These are phyloP conservation scores for Gloeophyllum trabeum DNA, from an alignment of 768 basidiomycete species.

Conservation along the genomic window DNA sequence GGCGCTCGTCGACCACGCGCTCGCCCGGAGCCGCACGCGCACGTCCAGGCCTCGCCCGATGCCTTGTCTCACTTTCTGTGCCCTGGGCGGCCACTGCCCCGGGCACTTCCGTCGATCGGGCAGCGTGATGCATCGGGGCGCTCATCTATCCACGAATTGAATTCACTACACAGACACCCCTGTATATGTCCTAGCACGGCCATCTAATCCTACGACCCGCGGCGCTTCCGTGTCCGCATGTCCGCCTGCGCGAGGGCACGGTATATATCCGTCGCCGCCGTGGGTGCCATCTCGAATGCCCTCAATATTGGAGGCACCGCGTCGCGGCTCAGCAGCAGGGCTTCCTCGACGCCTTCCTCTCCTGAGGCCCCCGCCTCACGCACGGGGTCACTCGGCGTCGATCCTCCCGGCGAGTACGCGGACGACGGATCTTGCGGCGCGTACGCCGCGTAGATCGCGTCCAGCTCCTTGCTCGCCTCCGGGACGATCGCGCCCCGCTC, in stretches of 20 bases:
- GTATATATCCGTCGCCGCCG: slow-evolving; percentile 37
- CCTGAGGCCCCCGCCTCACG: slow-evolving; percentile 3
- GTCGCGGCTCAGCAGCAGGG: slow-evolving; percentile 36
- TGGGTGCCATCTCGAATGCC: slow-evolving; percentile 32
- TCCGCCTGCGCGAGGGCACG: slow-evolving; percentile 55
- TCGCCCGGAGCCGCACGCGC: no score
- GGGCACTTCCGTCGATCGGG: no score
- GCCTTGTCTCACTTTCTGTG: no score
- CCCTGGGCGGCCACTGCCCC: no score
- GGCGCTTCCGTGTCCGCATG: slow-evolving; percentile 15
- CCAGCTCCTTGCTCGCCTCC: slow-evolving; percentile 39
- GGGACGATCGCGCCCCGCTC: slow-evolving; percentile 45
- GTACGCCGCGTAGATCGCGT: slow-evolving; percentile 37
- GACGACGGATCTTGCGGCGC: slow-evolving; percentile 10
- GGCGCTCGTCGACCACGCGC: no score
- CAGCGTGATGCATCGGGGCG: no score
- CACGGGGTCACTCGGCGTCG: neutral
- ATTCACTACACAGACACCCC: no score
- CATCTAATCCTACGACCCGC: no score
- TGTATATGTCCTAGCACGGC: no score
- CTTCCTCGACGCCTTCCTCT: slow-evolving; percentile 3
- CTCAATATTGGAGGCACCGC: slow-evolving; percentile 41
- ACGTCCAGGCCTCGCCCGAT: no score
- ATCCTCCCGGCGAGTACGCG: slow-evolving; percentile 5
- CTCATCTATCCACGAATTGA: no score